phyloP scores from a whole-genome alignment of 441 rosid genomes.

The Erysimum cheiri region DNA sequence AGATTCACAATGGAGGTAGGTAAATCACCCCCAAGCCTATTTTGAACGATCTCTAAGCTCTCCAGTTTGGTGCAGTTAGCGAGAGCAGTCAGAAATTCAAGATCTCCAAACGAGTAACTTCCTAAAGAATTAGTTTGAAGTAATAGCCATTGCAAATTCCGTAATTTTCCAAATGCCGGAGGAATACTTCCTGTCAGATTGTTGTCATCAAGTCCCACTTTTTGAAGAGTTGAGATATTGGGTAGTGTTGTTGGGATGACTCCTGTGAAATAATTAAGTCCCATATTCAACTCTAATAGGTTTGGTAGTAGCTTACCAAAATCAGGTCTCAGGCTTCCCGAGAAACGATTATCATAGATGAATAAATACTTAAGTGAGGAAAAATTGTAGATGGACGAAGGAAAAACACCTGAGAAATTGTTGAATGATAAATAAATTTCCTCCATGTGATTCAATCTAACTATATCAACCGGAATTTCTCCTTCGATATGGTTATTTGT shows the following conservation, averaged over 20 bases:
- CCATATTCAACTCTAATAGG: not conserved
- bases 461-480: not conserved
- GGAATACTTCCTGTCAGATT: not conserved
- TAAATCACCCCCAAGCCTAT: conserved; percentile 8
- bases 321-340: not conserved
- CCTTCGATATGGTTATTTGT: not conserved
- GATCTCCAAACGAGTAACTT: not conserved
- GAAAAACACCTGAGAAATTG: conserved; percentile 8
- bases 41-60: not conserved
- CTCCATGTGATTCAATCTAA: not conserved
- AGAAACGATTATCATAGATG: not conserved
- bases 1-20: conserved; percentile 3
- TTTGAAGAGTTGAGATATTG: not conserved
- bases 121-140: not conserved
- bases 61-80: not conserved
- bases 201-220: not conserved
- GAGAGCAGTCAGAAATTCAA: not conserved
- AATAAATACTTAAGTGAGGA: not conserved
- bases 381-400: not conserved
- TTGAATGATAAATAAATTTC: not conserved
- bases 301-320: not conserved
- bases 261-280: not conserved
- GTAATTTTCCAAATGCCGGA: not conserved
- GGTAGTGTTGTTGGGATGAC: conserved; percentile 3
- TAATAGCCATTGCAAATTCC: not conserved